Percentiles rank a stretch among this genome's conserved stretches.
These are phyloP conservation scores for Rhododendron williamsianum DNA, from an alignment of 148 eudicot species.

Conservation along the genomic window DNA sequence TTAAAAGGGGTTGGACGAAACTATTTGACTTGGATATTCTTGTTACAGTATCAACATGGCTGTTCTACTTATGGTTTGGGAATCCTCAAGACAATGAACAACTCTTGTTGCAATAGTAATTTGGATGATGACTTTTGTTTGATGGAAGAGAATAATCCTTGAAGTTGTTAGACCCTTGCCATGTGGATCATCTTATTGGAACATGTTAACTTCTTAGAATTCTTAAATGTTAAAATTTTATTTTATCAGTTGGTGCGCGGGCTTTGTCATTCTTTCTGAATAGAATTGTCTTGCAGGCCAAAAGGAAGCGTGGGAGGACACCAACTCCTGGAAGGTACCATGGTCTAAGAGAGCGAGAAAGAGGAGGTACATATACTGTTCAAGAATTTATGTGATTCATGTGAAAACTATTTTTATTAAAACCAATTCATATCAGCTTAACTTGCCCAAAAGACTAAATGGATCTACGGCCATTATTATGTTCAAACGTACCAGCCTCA, in stretches of 20 bases:
- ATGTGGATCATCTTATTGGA: not conserved
- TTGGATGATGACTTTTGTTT: not conserved
- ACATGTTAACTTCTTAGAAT: not conserved
- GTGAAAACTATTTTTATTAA: not conserved
- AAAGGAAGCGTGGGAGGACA: slow-evolving; percentile 67
- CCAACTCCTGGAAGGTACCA: slow-evolving; percentile 78
- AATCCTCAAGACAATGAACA: slow-evolving; percentile 32
- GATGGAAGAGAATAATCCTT: not conserved
- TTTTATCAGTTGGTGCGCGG: not conserved
- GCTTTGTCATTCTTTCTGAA: not conserved
- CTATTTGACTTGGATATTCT: not conserved
- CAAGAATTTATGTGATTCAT: not conserved
- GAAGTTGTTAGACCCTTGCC: not conserved
- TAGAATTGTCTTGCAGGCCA: slow-evolving; percentile 43
- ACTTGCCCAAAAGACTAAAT: not conserved
- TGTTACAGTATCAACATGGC: not conserved
- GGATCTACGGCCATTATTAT: not conserved
- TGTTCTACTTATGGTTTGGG: slow-evolving; percentile 24
- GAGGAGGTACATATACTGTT: slow-evolving; percentile 22
- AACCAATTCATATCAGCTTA: not conserved
- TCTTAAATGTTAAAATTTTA: not conserved
- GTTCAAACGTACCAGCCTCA: not conserved
- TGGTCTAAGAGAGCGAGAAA: slow-evolving; percentile 39
- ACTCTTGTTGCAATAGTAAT: slow-evolving; percentile 19
- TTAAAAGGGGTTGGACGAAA: not conserved